phyloP scores from a whole-genome alignment of 129 eudicot species.

The Kitagawia praeruptora region DNA sequence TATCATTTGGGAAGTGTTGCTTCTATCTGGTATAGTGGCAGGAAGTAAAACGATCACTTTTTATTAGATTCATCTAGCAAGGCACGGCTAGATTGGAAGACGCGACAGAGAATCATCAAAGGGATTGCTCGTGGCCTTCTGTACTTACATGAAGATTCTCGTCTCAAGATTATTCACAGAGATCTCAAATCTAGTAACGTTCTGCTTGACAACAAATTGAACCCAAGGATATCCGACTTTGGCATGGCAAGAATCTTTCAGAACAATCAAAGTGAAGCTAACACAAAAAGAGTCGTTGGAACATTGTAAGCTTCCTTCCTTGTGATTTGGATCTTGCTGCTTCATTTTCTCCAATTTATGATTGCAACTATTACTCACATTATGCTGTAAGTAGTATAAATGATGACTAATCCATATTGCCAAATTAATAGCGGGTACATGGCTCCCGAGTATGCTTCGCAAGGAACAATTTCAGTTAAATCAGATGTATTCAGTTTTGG shows the following conservation, averaged over 20 bases:
- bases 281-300: not conserved
- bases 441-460: conserved; percentile 53
- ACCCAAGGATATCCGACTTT: conserved; percentile 6
- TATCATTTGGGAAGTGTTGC: not conserved
- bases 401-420: not conserved
- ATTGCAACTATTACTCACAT: not conserved
- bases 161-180: not conserved
- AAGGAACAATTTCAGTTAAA: conserved; percentile 41
- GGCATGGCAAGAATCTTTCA: not conserved
- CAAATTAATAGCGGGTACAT: conserved; percentile 40
- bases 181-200: conserved; percentile 4
- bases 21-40: not conserved
- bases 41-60: not conserved
- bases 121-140: conserved; percentile 5
- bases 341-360: not conserved
- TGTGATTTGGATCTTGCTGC: not conserved
- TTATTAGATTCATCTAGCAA: not conserved
- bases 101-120: not conserved
- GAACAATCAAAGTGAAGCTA: not conserved
- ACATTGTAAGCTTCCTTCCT: conserved; percentile 1
- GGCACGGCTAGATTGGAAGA: not conserved
- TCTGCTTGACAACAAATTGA: not conserved
- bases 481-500: conserved; percentile 63
- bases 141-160: conserved; percentile 5
- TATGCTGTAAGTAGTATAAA: not conserved